Evolutionary conservation across 306 rosid genomes (phyloP).

Genomic region (Arachis hypogaea): DNA sequence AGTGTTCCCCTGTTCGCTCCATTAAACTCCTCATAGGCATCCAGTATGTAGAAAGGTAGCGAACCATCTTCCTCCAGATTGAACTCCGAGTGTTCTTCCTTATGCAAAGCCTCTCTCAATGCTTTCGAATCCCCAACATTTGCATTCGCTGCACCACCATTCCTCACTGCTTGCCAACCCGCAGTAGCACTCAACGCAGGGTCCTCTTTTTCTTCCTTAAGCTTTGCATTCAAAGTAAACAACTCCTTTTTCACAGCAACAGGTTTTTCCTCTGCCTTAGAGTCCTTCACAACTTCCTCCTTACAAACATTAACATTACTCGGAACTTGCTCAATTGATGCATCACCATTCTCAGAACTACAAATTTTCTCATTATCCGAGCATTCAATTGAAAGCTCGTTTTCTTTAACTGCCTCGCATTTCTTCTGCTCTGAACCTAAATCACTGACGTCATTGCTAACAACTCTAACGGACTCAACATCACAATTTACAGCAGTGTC

Average conservation of each 20-base stretch:
- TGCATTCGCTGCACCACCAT: slow-evolving; percentile 52
- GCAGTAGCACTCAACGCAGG: slow-evolving; percentile 69
- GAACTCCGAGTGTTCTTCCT: slow-evolving; percentile 52
- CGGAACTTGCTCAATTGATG: neutral
- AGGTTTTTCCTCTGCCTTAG: slow-evolving; percentile 46
- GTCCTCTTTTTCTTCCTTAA: slow-evolving; percentile 56
- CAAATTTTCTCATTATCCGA: slow-evolving; percentile 30
- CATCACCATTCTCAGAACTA: slow-evolving; percentile 35
- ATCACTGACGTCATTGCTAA: slow-evolving; percentile 32
- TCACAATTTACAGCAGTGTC: slow-evolving; percentile 24
- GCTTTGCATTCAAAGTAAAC: slow-evolving; percentile 76
- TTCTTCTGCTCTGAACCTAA: slow-evolving; percentile 39
- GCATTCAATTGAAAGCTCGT: slow-evolving; percentile 10
- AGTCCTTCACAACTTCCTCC: slow-evolving; percentile 45
- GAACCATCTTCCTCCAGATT: slow-evolving; percentile 68
- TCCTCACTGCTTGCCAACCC: slow-evolving; percentile 73
- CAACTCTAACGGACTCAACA: slow-evolving; percentile 4
- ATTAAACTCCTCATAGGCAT: slow-evolving; percentile 84
- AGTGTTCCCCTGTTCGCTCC: slow-evolving; percentile 78
- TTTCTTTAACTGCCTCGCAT: slow-evolving; percentile 30
- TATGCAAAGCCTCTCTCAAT: slow-evolving; percentile 33
- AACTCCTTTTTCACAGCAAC: slow-evolving; percentile 49
- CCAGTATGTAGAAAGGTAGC: slow-evolving; percentile 75
- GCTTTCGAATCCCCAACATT: slow-evolving; percentile 40
- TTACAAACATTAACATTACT: slow-evolving; percentile 39